Base-by-base conservation (phyloP, 306 rosid species). In the Ormosia emarginata region DNA sequence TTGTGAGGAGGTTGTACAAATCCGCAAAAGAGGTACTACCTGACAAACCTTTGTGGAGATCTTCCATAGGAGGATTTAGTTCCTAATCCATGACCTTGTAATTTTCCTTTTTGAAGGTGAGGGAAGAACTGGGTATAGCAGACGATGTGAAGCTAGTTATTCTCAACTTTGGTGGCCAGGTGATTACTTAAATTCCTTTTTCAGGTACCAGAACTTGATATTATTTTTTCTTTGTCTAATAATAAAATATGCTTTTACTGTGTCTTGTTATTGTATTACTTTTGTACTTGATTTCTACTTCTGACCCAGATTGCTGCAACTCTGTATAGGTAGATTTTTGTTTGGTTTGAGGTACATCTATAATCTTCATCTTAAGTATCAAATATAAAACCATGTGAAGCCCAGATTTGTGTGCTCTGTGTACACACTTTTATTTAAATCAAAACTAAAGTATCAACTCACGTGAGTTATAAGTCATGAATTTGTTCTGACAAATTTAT, bases 81-180 rank as follows among this genome's bases (percentile, higher is more conserved):
- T 79, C 39, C 75, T 69, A 66, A 53, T 79, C 32, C 30, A n/a
- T 15, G 9, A 50, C 47, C 36, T 67, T 73, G 52, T 53, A 3
- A 50, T 79, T 80, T 80, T 41, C 69, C 77, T 65, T 74, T 71
- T 75, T 89, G 57, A 85, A 95, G 99, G 98, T 92, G 81, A 92
- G 94, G 90, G 89, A 90, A 83, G 96, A 92, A 43, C 98, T 93
- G 39, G 88, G 84, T 63, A 85, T 95, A 62, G 83, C 85, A 14
- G 98, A 92, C 9, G 83, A 84, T 82, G 92, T 88, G 82, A 93
- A 93, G 84, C 80, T 93, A 63, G 95, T 89, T 82, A 93, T 93
- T 88, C 97, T 95, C 67, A 95, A 95, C 88, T 95, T 95, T 65
- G 99, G 99, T 32, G 99, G 99, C 47, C 99, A 95, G 98, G 99